Conservation (phyloP, 768 basidiomycete genomes). For the Lactarius psammicola region DNA sequence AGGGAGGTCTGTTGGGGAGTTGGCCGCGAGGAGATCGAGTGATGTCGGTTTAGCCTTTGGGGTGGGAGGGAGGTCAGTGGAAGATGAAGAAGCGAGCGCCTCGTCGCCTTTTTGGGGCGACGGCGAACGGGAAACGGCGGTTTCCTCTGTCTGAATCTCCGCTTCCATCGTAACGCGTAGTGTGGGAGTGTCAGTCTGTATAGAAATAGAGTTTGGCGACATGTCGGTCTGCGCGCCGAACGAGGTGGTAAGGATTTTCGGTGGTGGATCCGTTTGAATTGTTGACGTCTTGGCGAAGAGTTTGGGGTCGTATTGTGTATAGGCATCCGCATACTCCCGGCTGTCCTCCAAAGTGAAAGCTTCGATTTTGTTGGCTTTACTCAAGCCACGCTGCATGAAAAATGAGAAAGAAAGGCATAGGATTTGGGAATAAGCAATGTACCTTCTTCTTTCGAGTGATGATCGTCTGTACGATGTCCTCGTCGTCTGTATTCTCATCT, state of each 20-base stretch:
- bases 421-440: conserved; percentile 24
- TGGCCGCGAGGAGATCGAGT: conserved; percentile 14
- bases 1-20: conserved; percentile 51
- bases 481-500: conserved; percentile 58
- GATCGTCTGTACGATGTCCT: conserved; percentile 83
- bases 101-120: conserved; percentile 49
- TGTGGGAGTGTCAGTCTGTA: conserved; percentile 30
- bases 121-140: conserved; percentile 44
- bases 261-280: conserved; percentile 64
- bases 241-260: conserved; percentile 45
- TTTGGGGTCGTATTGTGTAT: conserved; percentile 64
- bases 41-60: conserved; percentile 46
- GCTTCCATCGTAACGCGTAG: conserved; percentile 45
- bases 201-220: conserved; percentile 25
- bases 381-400: conserved; percentile 41
- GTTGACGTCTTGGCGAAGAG: conserved; percentile 47
- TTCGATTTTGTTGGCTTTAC: conserved; percentile 53
- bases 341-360: conserved; percentile 51
- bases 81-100: conserved; percentile 68
- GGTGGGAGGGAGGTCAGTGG: conserved; percentile 68
- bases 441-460: conserved; percentile 82
- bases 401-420: not conserved
- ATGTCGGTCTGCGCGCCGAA: conserved; percentile 53
- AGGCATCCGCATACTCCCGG: conserved; percentile 75
- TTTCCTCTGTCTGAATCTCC: conserved; percentile 64